Evolutionary conservation across 2,329 filamentous ascomycete species (phyloP).

Genomic region (Fusarium avenaceum): DNA sequence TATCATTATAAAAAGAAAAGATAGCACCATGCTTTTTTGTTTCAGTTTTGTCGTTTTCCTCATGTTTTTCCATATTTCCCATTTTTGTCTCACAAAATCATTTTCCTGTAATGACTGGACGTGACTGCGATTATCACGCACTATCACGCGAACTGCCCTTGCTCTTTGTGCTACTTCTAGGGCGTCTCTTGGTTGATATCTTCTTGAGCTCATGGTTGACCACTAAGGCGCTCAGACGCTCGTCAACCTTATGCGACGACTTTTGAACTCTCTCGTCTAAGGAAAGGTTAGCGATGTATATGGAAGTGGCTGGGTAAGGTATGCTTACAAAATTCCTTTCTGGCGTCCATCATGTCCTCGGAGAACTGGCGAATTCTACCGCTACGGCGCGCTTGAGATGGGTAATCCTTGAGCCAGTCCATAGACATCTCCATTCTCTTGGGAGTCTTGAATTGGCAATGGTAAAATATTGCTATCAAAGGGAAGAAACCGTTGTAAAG

Average conservation of each 20-base stretch:
- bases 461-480: conserved; percentile 57
- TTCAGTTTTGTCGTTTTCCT: conserved; percentile 24
- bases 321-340: conserved; percentile 55
- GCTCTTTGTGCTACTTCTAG: conserved; percentile 47
- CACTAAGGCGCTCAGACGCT: conserved; percentile 54
- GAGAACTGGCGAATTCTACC: conserved; percentile 49
- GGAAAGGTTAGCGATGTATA: conserved; percentile 35
- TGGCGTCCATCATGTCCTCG: conserved; percentile 53
- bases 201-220: conserved; percentile 58
- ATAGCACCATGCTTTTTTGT: conserved; percentile 25
- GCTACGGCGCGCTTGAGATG: conserved; percentile 46
- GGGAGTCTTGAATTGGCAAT: conserved; percentile 58
- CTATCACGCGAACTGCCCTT: conserved; percentile 48
- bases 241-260: conserved; percentile 52
- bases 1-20: conserved; percentile 30
- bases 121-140: conserved; percentile 31
- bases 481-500: conserved; percentile 55
- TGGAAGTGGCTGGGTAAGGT: neutral
- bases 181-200: conserved; percentile 53
- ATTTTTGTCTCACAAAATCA: conserved; percentile 21
- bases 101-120: conserved; percentile 40
- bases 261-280: conserved; percentile 53
- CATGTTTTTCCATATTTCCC: conserved; percentile 19
- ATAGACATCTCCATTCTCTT: conserved; percentile 57
- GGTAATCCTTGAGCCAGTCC: conserved; percentile 55